phyloP scores from a whole-genome alignment of 2,329 filamentous ascomycete genomes.

The Dryadomyces quercus-mongolicae region DNA sequence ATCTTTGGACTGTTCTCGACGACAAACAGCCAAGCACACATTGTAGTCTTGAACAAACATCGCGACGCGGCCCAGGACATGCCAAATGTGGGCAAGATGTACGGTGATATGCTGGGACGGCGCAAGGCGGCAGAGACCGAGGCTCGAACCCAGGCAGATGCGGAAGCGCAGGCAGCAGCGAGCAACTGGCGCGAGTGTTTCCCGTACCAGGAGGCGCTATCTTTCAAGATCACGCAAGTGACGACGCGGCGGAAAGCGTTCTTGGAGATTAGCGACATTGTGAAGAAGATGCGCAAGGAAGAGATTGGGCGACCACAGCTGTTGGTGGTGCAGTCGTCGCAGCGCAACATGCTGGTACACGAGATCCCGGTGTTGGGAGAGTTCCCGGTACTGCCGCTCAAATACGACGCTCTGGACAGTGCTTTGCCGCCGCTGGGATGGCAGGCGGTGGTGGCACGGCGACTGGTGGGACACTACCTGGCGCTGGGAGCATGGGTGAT shows the following conservation, averaged over 20 bases:
- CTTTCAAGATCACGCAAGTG: conserved; percentile 78
- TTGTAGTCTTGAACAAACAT: conserved; percentile 76
- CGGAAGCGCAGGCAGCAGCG: conserved; percentile 53
- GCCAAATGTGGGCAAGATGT: conserved; percentile 83
- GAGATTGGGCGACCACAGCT: conserved; percentile 65
- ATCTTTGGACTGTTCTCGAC: conserved; percentile 92
- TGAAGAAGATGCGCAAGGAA: conserved; percentile 85
- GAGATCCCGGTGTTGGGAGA: conserved; percentile 76
- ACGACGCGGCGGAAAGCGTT: conserved; percentile 83
- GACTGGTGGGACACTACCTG: conserved; percentile 80
- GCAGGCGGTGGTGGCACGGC: conserved; percentile 79
- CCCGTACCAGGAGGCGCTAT: conserved; percentile 72
- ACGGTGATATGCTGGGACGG: conserved; percentile 60
- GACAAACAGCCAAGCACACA: conserved; percentile 62
- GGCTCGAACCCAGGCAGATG: conserved; percentile 30
- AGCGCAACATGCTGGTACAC: conserved; percentile 66
- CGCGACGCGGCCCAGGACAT: conserved; percentile 69
- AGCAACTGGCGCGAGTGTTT: conserved; percentile 72
- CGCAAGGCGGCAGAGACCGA: conserved; percentile 47
- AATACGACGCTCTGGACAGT: conserved; percentile 72
- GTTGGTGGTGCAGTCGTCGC: conserved; percentile 83
- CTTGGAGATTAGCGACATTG: conserved; percentile 72
- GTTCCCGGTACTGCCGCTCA: conserved; percentile 69
- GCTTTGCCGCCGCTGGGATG: conserved; percentile 85
- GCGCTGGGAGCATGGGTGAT: conserved; percentile 86